Percentiles rank a stretch among this genome's conserved stretches.
phyloP scores from a whole-genome alignment of 768 basidiomycete species.

The Hericium rajendrae region DNA sequence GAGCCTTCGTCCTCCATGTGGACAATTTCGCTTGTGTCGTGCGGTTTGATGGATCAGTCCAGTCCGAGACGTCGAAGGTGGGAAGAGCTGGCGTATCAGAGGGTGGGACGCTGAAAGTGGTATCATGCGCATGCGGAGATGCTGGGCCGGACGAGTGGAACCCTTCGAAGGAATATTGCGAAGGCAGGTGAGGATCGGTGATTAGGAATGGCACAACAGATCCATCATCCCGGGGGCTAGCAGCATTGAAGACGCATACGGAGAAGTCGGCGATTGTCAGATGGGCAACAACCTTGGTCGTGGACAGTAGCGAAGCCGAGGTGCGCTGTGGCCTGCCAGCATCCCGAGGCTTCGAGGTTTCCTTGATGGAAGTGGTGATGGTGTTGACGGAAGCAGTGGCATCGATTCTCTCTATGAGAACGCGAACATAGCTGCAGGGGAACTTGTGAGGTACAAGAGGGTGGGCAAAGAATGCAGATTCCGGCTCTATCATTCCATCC shows the following conservation, averaged over 20 bases:
- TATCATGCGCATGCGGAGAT: background rate
- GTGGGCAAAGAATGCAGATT: slow-evolving; percentile 37
- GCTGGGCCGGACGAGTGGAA: slow-evolving; percentile 25
- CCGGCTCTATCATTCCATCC: slow-evolving; percentile 12
- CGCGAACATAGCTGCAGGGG: slow-evolving; percentile 41
- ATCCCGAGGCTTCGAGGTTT: background rate
- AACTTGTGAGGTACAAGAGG: slow-evolving; percentile 52
- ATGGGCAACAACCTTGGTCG: slow-evolving; percentile 5
- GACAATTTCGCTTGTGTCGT: slow-evolving; percentile 44
- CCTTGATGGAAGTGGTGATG: slow-evolving; percentile 1
- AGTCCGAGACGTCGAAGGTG: slow-evolving; percentile 48
- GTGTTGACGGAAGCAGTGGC: slow-evolving; percentile 11
- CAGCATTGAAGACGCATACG: slow-evolving; percentile 37
- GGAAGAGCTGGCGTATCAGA: slow-evolving; percentile 24
- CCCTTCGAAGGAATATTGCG: slow-evolving; percentile 43
- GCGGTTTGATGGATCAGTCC: slow-evolving; percentile 39
- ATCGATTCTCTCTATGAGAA: slow-evolving; percentile 19
- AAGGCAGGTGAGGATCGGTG: slow-evolving; percentile 56
- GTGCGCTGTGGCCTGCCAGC: background rate
- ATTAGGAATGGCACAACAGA: slow-evolving; percentile 60
- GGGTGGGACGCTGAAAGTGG: background rate
- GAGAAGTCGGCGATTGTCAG: slow-evolving; percentile 44
- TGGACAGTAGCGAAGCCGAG: slow-evolving; percentile 5
- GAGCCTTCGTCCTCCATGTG: slow-evolving; percentile 46
- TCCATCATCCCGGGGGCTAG: slow-evolving; percentile 9